A percentile compares a stretch with the other conserved stretches of the same genome.
These are phyloP conservation scores for Yarrowia deformans DNA, from an alignment of 805 yeast genomes.

Conservation along the genomic window DNA sequence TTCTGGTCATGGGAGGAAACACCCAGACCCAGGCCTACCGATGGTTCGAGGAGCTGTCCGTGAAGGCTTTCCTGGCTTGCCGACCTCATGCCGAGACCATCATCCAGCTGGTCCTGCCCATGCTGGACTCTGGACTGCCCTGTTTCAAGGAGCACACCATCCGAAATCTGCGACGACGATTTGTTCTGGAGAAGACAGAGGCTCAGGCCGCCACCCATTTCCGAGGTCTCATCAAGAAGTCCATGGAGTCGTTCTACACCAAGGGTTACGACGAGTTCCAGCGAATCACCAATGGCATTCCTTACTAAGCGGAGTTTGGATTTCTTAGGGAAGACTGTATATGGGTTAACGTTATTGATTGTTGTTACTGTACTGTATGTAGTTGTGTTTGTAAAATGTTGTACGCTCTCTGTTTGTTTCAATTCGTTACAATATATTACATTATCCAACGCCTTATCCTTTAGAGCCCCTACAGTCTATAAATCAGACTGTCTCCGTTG, in stretches of 20 bases:
- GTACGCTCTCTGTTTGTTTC: no score
- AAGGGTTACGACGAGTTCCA: conserved; percentile 98
- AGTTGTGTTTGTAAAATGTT: neutral
- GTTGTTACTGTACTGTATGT: neutral
- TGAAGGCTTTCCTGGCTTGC: conserved; percentile 87
- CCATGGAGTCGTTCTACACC: conserved; percentile 87
- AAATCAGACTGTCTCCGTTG: conserved; percentile 78
- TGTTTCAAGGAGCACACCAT: conserved; percentile 88
- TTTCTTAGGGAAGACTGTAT: conserved; percentile 1
- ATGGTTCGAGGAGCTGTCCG: conserved; percentile 95
- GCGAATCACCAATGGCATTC: conserved; percentile 94
- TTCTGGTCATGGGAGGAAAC: conserved; percentile 93
- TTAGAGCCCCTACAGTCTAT: conserved; percentile 51
- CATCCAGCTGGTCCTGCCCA: conserved; percentile 83
- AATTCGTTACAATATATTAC: neutral
- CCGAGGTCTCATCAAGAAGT: conserved; percentile 75
- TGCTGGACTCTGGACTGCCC: conserved; percentile 95
- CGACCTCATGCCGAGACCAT: conserved; percentile 88
- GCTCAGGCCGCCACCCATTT: conserved; percentile 83
- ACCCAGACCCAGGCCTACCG: conserved; percentile 81
- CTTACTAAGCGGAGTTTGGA: conserved; percentile 59
- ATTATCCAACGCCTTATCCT: neutral
- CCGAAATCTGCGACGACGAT: conserved; percentile 74
- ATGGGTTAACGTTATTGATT: conserved; percentile 26
- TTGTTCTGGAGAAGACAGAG: conserved; percentile 81